Conservation (phyloP, 106 monocot genomes). For the Dendrobium nobile region DNA sequence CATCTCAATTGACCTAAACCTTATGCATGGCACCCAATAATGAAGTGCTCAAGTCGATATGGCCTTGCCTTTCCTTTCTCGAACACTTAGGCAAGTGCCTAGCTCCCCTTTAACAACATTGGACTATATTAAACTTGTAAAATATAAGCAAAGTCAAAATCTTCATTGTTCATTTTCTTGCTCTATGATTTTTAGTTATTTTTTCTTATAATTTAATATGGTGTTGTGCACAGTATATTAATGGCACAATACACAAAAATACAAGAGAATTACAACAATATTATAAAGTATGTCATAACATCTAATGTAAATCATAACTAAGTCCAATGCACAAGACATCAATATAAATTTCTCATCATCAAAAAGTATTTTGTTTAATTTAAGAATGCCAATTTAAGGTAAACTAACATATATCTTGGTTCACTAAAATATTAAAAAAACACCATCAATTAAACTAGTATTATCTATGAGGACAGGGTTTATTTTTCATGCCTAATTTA, state of each 20-base stretch:
- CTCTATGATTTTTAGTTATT: neutral
- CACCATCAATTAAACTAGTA: neutral
- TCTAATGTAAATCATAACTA: neutral
- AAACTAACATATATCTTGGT: too few relatives aligned
- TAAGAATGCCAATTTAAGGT: neutral
- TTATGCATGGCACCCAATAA: neutral
- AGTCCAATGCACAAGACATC: neutral
- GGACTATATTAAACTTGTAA: neutral
- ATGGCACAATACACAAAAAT: neutral
- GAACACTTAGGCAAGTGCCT: too few relatives aligned
- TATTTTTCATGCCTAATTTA: neutral
- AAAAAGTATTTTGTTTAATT: neutral
- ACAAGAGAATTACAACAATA: neutral
- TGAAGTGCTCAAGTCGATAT: neutral
- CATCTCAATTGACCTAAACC: too few relatives aligned
- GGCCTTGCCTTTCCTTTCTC: neutral
- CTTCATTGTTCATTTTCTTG: neutral
- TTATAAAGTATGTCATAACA: neutral
- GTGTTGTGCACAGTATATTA: neutral
- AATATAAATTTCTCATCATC: neutral
- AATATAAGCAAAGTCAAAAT: neutral
- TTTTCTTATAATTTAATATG: too few relatives aligned
- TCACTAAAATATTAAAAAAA: too few relatives aligned
- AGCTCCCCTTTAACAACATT: neutral
- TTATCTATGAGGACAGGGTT: neutral